Percentiles rank a stretch among this genome's conserved stretches.
Conservation (phyloP, 192 early-diverging fungal genomes). For the Podila horticola region DNA sequence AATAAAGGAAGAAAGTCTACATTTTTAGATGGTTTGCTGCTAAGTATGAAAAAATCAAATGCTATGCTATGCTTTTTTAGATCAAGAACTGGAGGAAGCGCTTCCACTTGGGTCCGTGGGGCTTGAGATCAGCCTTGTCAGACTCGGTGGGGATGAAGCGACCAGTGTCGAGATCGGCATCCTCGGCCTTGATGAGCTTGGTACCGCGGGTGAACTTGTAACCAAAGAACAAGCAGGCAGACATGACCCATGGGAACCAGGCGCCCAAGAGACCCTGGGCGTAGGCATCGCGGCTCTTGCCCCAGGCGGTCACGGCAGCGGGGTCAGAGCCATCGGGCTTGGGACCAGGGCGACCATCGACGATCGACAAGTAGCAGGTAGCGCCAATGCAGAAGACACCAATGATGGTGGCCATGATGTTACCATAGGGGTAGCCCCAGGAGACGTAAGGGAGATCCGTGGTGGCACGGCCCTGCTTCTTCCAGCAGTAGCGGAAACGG, state of each 20-base stretch:
- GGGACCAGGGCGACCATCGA: conserved; percentile 57
- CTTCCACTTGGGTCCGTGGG: neutral
- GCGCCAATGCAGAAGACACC: conserved; percentile 65
- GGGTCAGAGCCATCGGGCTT: conserved; percentile 12
- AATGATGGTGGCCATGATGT: conserved; percentile 68
- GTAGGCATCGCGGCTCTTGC: neutral
- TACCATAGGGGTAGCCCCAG: conserved; percentile 54
- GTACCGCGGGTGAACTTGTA: conserved; percentile 57
- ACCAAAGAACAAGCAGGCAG: conserved; percentile 50
- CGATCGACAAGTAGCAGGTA: conserved; percentile 53
- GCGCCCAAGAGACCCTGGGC: neutral
- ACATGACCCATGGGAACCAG: conserved; percentile 11
- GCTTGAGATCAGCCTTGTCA: neutral
- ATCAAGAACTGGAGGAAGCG: neutral
- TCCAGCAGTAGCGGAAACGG: conserved; percentile 81
- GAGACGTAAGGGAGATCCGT: conserved; percentile 64
- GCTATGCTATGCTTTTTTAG: neutral
- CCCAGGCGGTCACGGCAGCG: neutral
- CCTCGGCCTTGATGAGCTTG: conserved; percentile 54
- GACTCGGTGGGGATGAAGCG: conserved; percentile 19
- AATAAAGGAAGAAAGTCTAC: too few species aligned
- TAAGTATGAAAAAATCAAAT: too few species aligned
- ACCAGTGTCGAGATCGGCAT: conserved; percentile 64
- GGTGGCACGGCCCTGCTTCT: conserved; percentile 72
- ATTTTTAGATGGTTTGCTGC: too few species aligned